Conservation (phyloP, 2,329 filamentous ascomycete species). For the Colletotrichum melonis region DNA sequence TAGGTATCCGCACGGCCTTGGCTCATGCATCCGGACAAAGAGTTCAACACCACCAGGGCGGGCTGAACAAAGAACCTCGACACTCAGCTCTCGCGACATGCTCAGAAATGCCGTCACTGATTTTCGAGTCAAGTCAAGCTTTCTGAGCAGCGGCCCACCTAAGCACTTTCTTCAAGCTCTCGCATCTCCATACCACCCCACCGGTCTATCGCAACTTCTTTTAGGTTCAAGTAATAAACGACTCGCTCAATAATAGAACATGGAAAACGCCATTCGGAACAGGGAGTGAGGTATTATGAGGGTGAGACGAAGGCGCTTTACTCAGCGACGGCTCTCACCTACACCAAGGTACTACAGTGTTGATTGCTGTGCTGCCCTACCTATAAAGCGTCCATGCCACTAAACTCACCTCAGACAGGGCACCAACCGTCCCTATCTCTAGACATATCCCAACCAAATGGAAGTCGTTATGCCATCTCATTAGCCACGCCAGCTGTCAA, state of each 20-base stretch:
- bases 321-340: not conserved
- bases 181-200: not conserved
- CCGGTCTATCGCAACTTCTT: not conserved
- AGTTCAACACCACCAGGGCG: not conserved
- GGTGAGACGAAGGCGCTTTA: not conserved
- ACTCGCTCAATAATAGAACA: not conserved
- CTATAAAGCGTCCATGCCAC: too few species aligned
- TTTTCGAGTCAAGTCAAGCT: not conserved
- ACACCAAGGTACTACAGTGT: too few species aligned
- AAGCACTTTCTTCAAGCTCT: not conserved
- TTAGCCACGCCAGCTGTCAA: not conserved
- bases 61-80: not conserved
- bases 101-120: not conserved
- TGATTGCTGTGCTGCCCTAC: too few species aligned
- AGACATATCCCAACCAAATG: not conserved
- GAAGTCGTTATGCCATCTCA: not conserved
- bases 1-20: not conserved
- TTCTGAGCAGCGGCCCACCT: not conserved
- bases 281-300: too few species aligned
- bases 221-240: not conserved
- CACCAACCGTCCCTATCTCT: not conserved
- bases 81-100: not conserved
- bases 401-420: not conserved
- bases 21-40: not conserved
- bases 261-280: too few species aligned